phyloP scores from a whole-genome alignment of 352 stramenopile genomes.

The Phytophthora hybrid region DNA sequence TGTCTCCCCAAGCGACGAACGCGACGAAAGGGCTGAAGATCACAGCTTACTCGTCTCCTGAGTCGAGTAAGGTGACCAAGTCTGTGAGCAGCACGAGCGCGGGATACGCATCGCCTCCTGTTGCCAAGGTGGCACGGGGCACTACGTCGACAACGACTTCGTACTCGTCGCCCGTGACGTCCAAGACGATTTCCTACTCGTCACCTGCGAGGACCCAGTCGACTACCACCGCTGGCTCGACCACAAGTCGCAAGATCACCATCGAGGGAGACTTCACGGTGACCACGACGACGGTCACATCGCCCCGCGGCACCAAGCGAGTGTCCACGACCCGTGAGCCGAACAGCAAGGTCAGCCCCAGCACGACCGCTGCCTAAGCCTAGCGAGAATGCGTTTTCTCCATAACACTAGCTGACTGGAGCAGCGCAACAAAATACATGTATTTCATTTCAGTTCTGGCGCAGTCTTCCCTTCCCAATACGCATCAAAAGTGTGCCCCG shows the following conservation, averaged over 20 bases:
- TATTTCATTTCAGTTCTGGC: too few species aligned
- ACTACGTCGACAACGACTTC: constrained; percentile 9
- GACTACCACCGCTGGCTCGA: constrained; percentile 21
- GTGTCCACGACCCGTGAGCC: constrained; percentile 20
- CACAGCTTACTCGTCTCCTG: constrained; percentile 28
- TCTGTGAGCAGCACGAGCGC: constrained; percentile 13
- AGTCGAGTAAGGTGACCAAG: constrained; percentile 20
- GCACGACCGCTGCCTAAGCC: constrained; percentile 23
- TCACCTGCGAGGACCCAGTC: constrained; percentile 17
- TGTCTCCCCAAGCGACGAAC: constrained; percentile 24
- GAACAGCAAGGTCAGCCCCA: constrained; percentile 20
- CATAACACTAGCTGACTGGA: too few species aligned
- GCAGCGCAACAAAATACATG: too few species aligned
- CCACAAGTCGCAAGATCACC: constrained; percentile 28
- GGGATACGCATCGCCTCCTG: constrained; percentile 14
- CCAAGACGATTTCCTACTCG: constrained; percentile 21
- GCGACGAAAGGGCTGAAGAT: constrained; percentile 35
- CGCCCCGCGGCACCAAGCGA: constrained; percentile 28
- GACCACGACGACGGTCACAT: constrained; percentile 30
- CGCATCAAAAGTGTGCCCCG: too few species aligned
- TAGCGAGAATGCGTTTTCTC: too few species aligned
- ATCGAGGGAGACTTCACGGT: constrained; percentile 34
- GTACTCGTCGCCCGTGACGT: constrained; percentile 10
- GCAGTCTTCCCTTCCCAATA: too few species aligned
- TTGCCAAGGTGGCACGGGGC: neutral